phyloP scores from a whole-genome alignment of 208 protist species.

The Acanthamoeba castellanii region DNA sequence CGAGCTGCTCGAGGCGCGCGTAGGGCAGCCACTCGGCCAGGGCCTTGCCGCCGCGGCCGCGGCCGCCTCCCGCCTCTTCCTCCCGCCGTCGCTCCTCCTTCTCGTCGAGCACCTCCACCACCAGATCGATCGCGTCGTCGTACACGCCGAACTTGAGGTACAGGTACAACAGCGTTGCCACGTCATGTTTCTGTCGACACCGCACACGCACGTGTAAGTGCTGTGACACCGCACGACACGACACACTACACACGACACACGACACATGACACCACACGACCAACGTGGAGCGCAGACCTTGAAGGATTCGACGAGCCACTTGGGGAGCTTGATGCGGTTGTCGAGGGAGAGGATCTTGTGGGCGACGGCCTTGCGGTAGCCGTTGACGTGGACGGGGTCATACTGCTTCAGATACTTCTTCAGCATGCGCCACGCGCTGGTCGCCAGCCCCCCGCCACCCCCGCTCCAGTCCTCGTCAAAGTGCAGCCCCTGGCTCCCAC shows the following conservation, averaged over 20 bases:
- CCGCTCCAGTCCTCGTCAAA: conserved; percentile 53
- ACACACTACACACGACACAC: too few relatives aligned
- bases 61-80: neutral
- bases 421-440: conserved; percentile 61
- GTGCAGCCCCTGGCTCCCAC: neutral
- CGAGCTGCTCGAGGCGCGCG: conserved; percentile 39
- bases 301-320: conserved; percentile 68
- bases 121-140: conserved; percentile 64
- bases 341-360: conserved; percentile 61
- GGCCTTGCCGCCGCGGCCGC: neutral
- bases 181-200: conserved; percentile 25
- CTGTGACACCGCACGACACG: neutral
- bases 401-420: conserved; percentile 71
- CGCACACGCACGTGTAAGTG: neutral
- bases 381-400: conserved; percentile 51
- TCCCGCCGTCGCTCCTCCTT: conserved; percentile 30
- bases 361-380: conserved; percentile 43
- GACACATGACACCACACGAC: neutral
- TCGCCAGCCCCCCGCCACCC: neutral
- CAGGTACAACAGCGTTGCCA: conserved; percentile 14
- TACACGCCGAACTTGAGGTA: conserved; percentile 73
- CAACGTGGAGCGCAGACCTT: conserved; percentile 1
- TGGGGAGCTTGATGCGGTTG: conserved; percentile 66
- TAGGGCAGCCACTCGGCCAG: conserved; percentile 6
- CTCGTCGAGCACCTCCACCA: conserved; percentile 64